Evolutionary conservation across 1,284 basidiomycete species (phyloP), one percentile per base, ranked within the genome.

Genomic region (Ceratobasidium sp.): DNA sequence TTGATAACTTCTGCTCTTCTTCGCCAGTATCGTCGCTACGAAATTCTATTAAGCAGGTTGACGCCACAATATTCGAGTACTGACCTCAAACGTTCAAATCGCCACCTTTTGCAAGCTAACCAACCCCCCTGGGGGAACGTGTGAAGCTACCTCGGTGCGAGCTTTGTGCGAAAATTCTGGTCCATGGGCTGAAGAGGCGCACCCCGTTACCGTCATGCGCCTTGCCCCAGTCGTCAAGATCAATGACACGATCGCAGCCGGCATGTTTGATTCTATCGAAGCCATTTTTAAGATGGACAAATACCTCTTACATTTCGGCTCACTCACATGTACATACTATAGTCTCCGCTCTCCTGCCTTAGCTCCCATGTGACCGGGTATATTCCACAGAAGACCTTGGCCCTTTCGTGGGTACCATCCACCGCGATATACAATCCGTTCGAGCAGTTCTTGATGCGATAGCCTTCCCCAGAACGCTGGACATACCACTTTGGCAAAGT

Each of bases 81-180:
- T 37, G 17, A 64, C 61, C 61, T 43, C n/a, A 64, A 44, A 43
- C 22, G 61, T 43, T 64, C 61, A 64, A 64, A 64, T 25, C 61
- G 40, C 61, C 61, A 64, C 13, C 22, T 43, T 44, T 44, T 13
- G 43, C 61, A 64, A 43, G 17, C 61, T 6, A 64, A 34, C 37
- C 37, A 43, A 44, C 7, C 61, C 1, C 4, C 8, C 17, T 34
- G 22, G 25, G 57, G 25, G 25, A 1, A 15, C 15, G 34, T 34
- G 19, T 59, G 19, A 15, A 59, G 17, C 57, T 59, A 29, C 3
- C 2, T 17, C 13, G 11, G 2, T 40, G 29, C 19, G 9, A 59
- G 57, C 7, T 13, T 15, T 15, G 6, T 15, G 1, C 17, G 8
- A 59, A 17, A 17, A 17, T 9, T 15, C 11, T 40, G 8, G 2